A percentile compares a stretch with the other conserved stretches of the same genome.
Conservation (phyloP, 768 basidiomycete species). For the Hygrophorus pudorinus region DNA sequence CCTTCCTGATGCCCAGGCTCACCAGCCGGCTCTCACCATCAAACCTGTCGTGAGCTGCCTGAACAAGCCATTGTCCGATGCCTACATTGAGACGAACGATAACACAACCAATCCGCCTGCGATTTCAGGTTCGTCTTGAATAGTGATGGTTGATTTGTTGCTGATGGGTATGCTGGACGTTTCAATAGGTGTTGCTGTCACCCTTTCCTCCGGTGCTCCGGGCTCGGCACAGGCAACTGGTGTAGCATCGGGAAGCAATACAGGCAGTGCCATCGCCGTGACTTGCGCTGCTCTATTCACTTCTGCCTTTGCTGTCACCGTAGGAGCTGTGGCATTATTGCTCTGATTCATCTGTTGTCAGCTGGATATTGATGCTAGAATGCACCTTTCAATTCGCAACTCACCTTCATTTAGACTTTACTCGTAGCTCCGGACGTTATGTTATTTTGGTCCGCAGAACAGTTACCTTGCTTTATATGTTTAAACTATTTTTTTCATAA, state of each 20-base stretch:
- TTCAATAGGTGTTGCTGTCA: slow-evolving; percentile 9
- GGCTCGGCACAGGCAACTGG: slow-evolving; percentile 23
- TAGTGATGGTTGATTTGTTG: slow-evolving; percentile 29
- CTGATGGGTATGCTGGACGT: slow-evolving; percentile 21
- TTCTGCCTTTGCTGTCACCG: background rate
- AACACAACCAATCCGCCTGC: slow-evolving; percentile 52
- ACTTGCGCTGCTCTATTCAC: background rate
- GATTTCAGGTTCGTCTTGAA: slow-evolving; percentile 40
- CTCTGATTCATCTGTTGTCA: background rate
- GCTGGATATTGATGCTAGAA: too few species aligned
- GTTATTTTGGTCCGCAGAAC: too few species aligned
- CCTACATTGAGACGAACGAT: slow-evolving; percentile 78
- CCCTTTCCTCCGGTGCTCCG: slow-evolving; percentile 23
- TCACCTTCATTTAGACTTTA: too few species aligned
- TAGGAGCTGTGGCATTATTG: background rate
- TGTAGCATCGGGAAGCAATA: background rate
- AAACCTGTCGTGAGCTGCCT: slow-evolving; percentile 64
- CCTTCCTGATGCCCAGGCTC: slow-evolving; percentile 68
- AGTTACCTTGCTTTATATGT: too few species aligned
- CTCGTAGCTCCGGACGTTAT: too few species aligned
- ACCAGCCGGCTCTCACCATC: slow-evolving; percentile 54
- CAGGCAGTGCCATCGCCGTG: background rate
- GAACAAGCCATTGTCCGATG: slow-evolving; percentile 43
- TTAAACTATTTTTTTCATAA: too few species aligned
- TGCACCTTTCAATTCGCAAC: too few species aligned